A percentile compares a stretch with the other conserved stretches of the same genome.
phyloP scores from a whole-genome alignment of 2,329 filamentous ascomycete genomes.

The Cladosporium velox region DNA sequence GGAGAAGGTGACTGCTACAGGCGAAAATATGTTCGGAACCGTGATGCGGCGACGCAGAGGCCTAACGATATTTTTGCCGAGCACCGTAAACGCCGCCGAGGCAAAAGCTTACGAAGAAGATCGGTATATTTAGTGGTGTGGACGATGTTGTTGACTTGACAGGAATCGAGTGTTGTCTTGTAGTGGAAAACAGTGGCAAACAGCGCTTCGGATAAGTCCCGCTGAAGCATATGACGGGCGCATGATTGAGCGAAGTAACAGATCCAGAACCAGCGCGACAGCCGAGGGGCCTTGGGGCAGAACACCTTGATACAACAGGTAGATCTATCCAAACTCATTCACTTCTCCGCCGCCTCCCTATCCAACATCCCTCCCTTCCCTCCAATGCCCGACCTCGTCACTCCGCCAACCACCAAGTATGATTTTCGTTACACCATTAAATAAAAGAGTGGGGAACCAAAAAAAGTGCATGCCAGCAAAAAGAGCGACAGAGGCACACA shows the following conservation, averaged over 20 bases:
- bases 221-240: too few relatives aligned
- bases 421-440: slow-evolving; percentile 1
- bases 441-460: slow-evolving; percentile 5
- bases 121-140: too few relatives aligned
- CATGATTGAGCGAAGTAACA: not conserved
- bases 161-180: too few relatives aligned
- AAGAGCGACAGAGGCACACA: not conserved
- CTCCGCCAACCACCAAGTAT: slow-evolving; percentile 2
- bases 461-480: not conserved
- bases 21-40: too few relatives aligned
- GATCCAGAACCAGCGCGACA: not conserved
- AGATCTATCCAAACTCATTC: not conserved
- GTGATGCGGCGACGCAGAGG: too few relatives aligned
- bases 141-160: too few relatives aligned
- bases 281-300: not conserved
- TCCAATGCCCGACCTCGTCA: not conserved
- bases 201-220: not conserved
- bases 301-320: not conserved
- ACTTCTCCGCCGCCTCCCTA: not conserved
- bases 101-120: too few relatives aligned
- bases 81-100: too few relatives aligned
- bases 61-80: too few relatives aligned
- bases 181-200: not conserved
- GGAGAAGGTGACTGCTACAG: too few relatives aligned
- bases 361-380: not conserved